Base-by-base conservation (phyloP, 2,329 filamentous ascomycete genomes). In the Phaeosphaeriaceae sp. region DNA sequence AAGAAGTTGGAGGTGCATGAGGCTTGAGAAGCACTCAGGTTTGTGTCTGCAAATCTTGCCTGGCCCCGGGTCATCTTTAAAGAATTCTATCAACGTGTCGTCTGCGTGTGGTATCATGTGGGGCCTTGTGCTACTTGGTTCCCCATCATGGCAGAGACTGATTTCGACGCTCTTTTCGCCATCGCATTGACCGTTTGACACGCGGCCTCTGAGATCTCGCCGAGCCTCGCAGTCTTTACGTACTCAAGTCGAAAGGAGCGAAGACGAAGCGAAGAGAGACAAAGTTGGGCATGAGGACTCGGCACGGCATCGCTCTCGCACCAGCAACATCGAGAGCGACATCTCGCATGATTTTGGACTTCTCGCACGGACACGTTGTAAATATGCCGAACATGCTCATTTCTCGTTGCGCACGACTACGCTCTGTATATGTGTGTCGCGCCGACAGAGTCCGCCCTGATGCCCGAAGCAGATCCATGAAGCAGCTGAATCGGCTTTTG, bases 1-100 rank as follows among this genome's bases (percentile, higher is more conserved):
- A 82, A 30, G 92, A 96, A 76, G 87, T 95, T 30, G 85, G 87
- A 9, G 80, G 80, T 23, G 69, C 71, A 15, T 77, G 57, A 71
- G 21, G 7, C 6, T 19, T 30, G n/a, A 11, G 13, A 11, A 8
- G 35, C 35, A 40, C 35, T 40, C 15, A n/a, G 5, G 13, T 17
- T 40, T n/a, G 3, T 40, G 35, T 15, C 15, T n/a, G 17, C 35
- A 6, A 13, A 40, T 40, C 19, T 46, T 23, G 5, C n/a, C 19
- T n/a, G 19, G 23, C 19, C n/a, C 15, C n/a, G 17, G 15, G 35
- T 8, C 35, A 40, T 40, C 35, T 2, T 4, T 40, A 3, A 15
- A 40, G 35, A 40, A n/a, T 40, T 15, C 35, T 13, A 8, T 40
- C 15, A 15, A 17, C 35, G 15, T 15, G 11, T 17, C 13, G 35